Conservation (phyloP, 495 filamentous ascomycete genomes). For the Penicillium cosmopolitanum region DNA sequence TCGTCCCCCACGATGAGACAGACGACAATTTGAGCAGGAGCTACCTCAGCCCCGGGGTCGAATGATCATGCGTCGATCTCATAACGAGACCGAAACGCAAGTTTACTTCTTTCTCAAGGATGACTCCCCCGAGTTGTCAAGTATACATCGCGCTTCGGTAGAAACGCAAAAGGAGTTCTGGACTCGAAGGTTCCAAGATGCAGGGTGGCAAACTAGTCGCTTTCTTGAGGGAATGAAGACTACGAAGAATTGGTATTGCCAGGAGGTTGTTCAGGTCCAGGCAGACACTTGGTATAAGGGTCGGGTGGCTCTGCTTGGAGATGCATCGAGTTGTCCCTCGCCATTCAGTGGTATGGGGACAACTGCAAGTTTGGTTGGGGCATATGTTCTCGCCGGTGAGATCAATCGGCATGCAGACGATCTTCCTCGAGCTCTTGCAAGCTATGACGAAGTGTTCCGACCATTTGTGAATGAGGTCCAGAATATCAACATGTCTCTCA, state of each 20-base stretch:
- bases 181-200: constrained; percentile 38
- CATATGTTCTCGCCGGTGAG: constrained; percentile 59
- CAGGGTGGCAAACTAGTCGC: constrained; percentile 47
- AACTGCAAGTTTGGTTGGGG: constrained; percentile 47
- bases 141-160: constrained; percentile 17
- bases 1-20: constrained; percentile 35
- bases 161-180: constrained; percentile 34
- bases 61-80: constrained; percentile 30
- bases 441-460: constrained; percentile 32
- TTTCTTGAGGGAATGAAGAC: constrained; percentile 46
- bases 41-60: constrained; percentile 29
- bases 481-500: constrained; percentile 18
- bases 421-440: constrained; percentile 25
- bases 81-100: constrained; percentile 24
- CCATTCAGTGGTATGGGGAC: constrained; percentile 56
- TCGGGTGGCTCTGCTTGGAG: constrained; percentile 56
- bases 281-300: constrained; percentile 49
- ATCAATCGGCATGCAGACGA: constrained; percentile 33
- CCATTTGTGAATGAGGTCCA: constrained; percentile 38
- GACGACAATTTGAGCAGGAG: constrained; percentile 32
- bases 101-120: constrained; percentile 30
- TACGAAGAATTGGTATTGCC: constrained; percentile 54
- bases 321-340: constrained; percentile 57
- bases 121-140: constrained; percentile 20
- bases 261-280: constrained; percentile 45